phyloP scores from a whole-genome alignment of 225 moss, liverwort and hornwort species.

The Marchantia polymorpha region DNA sequence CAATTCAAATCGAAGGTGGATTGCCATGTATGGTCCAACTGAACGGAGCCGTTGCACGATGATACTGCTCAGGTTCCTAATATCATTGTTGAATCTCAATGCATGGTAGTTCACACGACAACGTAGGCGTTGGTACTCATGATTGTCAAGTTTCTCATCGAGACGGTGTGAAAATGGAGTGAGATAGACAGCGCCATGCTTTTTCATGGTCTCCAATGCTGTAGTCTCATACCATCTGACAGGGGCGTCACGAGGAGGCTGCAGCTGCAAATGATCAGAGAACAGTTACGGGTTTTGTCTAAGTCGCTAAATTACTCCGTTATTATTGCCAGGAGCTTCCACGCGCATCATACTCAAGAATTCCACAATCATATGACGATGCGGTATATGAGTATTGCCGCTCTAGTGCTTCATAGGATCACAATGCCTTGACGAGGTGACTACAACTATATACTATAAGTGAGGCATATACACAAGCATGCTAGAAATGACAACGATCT shows the following conservation, averaged over 20 bases:
- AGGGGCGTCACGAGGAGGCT: constrained; percentile 71
- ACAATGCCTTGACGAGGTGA: too few species aligned
- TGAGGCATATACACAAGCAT: too few species aligned
- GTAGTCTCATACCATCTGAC: constrained; percentile 78
- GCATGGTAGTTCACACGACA: constrained; percentile 95
- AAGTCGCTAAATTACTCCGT: background rate
- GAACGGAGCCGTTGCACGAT: constrained; percentile 74
- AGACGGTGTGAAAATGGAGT: constrained; percentile 81
- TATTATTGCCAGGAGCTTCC: background rate
- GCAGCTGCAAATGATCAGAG: constrained; percentile 47
- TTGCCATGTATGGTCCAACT: constrained; percentile 69
- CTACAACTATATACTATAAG: too few species aligned
- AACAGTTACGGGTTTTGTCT: too few species aligned
- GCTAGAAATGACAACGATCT: background rate
- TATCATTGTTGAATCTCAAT: constrained; percentile 66
- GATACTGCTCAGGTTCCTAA: constrained; percentile 69
- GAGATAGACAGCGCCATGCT: constrained; percentile 83
- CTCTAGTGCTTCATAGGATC: too few species aligned
- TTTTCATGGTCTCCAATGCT: constrained; percentile 72
- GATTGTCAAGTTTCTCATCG: constrained; percentile 62
- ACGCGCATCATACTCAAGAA: background rate
- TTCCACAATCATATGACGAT: too few species aligned
- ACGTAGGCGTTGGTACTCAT: constrained; percentile 87
- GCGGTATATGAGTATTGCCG: too few species aligned
- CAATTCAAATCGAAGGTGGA: constrained; percentile 79